A percentile compares a stretch with the other conserved stretches of the same genome.
Conservation (phyloP, 257 asterid species). For the Nicotiana paniculata region DNA sequence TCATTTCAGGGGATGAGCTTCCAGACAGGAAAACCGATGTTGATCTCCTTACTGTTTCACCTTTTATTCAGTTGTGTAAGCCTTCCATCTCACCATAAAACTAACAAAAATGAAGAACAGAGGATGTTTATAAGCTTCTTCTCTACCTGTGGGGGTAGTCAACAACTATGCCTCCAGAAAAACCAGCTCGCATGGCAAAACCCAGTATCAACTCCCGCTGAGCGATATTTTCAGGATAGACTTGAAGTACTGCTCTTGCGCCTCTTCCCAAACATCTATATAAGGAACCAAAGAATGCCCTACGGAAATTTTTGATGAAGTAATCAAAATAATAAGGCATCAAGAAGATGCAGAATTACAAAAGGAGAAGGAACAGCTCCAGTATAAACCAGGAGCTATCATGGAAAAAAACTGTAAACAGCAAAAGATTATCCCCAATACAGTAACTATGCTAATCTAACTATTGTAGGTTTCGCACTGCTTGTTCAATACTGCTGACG, state of each 20-base stretch:
- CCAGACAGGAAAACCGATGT: not conserved
- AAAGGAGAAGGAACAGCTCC: no score
- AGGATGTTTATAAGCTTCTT: not conserved
- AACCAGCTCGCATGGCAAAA: conserved; percentile 92
- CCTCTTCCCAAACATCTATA: conserved; percentile 83
- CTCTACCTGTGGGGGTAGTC: conserved; percentile 88
- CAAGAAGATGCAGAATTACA: no score
- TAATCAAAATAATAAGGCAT: no score
- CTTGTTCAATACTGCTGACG: not conserved
- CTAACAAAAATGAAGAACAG: not conserved
- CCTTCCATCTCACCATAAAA: not conserved
- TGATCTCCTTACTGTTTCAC: not conserved
- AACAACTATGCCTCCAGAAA: conserved; percentile 85
- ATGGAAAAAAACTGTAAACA: no score
- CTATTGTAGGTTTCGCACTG: not conserved
- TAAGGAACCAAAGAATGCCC: conserved; percentile 85
- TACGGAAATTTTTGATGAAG: conserved; percentile 8
- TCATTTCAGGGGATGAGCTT: not conserved
- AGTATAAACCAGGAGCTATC: no score
- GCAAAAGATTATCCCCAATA: no score
- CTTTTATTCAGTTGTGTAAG: not conserved
- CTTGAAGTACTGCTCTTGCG: conserved; percentile 87
- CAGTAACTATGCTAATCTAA: no score
- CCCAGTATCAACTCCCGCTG: conserved; percentile 81
- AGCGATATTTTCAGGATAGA: conserved; percentile 80